Evolutionary conservation across 73 alveolate genomes (phyloP), one percentile per base, ranked within the genome.

Genomic region (Paramecium bursaria): DNA sequence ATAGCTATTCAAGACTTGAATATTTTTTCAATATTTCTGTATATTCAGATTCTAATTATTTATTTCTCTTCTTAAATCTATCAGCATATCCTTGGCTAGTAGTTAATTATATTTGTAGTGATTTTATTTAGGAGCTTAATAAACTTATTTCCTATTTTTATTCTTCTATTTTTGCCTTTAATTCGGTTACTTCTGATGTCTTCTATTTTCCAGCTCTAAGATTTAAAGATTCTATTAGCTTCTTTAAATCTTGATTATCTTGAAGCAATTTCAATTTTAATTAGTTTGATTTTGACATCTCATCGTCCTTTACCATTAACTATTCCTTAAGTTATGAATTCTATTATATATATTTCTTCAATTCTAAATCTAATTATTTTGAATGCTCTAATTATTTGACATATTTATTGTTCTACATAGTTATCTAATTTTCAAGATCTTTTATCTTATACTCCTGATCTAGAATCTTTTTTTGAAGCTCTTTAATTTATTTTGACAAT

Each of bases 341-440:
- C 7, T 1, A 25, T 30, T 57, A 29, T 29, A 57, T 57, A 29
- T 15, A 29, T 57, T 57, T 57, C 31, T 57, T 57, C 31, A 57
- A 27, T 57, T 57, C 76, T 13, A 57, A n/a, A 30, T 57, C 76
- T 57, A 57, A 57, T 29, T 26, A 57, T 57, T 57, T 57, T 11
- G 76, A 57, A 57, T 57, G 76, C 31, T 57, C 76, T n/a, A 57
- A 44, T 29, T 33, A 29, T 57, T 57, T 27, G n/a, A 57, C 31
- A n/a, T 57, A 57, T 57, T 57, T 15, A 17, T 25, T 26, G 31
- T 57, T 57, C 17, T 25, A 29, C 17, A 29, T 50, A 29, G 10
- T 14, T 4, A 57, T 17, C 31, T 57, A 29, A 14, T 27, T 9
- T 14, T 57, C 76, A 4, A 57, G 31, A n/a, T 57, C 76, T 57